Conservation (phyloP, 2,329 filamentous ascomycete genomes). For the Trematosphaeria pertusa region DNA sequence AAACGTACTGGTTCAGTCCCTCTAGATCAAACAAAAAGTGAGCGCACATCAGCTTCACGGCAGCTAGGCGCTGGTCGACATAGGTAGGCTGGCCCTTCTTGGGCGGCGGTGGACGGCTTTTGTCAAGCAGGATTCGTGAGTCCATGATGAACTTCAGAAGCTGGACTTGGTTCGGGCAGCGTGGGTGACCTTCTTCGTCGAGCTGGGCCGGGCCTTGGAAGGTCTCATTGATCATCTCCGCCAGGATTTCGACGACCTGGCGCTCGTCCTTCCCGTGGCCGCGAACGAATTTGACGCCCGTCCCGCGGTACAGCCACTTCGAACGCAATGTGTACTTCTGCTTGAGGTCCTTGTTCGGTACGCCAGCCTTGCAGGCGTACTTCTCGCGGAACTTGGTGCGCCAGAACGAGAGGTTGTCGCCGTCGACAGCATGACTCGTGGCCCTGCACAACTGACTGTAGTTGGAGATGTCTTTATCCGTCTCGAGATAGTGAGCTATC, state of each 20-base stretch:
- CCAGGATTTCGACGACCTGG: constrained; percentile 47
- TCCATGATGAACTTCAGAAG: constrained; percentile 41
- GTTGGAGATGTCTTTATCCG: constrained; percentile 53
- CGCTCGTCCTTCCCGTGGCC: constrained; percentile 34
- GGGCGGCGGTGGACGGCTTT: constrained; percentile 27
- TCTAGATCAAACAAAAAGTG: constrained; percentile 38
- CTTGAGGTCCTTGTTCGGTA: constrained; percentile 40
- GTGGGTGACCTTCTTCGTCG: constrained; percentile 28
- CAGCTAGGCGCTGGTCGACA: constrained; percentile 28
- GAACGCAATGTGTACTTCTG: constrained; percentile 44
- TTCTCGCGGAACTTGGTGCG: constrained; percentile 49
- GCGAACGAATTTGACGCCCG: constrained; percentile 24
- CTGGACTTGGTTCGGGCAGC: constrained; percentile 43
- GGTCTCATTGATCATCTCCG: constrained; percentile 51
- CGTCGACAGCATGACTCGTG: constrained; percentile 50
- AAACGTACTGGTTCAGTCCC: constrained; percentile 27
- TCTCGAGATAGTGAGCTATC: constrained; percentile 47
- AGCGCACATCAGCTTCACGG: constrained; percentile 42
- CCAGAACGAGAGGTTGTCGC: constrained; percentile 55
- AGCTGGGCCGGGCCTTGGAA: constrained; percentile 29
- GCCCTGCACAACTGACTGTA: constrained; percentile 51
- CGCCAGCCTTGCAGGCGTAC: constrained; percentile 47
- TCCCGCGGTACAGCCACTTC: constrained; percentile 28
- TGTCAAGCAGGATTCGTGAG: constrained; percentile 34
- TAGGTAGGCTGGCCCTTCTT: constrained; percentile 7